Evolutionary conservation across 192 early-diverging fungal genomes (phyloP).

Genomic region (Fimicolochytrium jonesii): DNA sequence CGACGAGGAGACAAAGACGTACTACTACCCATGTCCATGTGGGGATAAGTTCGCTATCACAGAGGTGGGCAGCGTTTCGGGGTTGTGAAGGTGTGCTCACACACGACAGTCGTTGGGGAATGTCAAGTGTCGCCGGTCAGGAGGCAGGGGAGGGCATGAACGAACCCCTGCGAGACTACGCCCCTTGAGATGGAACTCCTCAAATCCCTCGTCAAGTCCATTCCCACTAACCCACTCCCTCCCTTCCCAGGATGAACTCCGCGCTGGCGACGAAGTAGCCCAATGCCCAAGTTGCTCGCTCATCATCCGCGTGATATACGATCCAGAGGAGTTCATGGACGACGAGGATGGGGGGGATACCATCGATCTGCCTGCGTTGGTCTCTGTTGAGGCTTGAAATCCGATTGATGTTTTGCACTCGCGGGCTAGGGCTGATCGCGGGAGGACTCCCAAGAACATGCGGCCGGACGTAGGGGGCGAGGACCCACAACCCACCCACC

Average conservation of each 20-base stretch:
- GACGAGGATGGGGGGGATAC: slow-evolving; percentile 16
- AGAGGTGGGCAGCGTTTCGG: slow-evolving; percentile 39
- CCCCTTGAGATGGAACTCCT: too few relatives aligned
- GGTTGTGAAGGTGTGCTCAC: too few relatives aligned
- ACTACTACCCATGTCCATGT: slow-evolving; percentile 94
- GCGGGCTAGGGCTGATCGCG: too few relatives aligned
- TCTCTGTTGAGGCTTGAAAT: too few relatives aligned
- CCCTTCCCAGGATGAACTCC: slow-evolving; percentile 57
- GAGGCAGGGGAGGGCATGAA: neutral
- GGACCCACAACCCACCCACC: too few relatives aligned
- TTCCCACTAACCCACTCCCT: neutral
- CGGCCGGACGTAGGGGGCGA: too few relatives aligned
- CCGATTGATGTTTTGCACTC: too few relatives aligned
- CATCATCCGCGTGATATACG: slow-evolving; percentile 85
- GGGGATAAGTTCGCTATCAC: slow-evolving; percentile 92
- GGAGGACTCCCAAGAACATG: too few relatives aligned
- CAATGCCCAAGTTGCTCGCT: slow-evolving; percentile 91
- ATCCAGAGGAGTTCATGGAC: slow-evolving; percentile 49
- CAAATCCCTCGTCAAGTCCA: too few relatives aligned
- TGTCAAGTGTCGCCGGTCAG: neutral
- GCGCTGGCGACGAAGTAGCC: slow-evolving; percentile 82
- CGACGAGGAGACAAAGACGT: slow-evolving; percentile 75
- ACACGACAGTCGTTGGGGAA: too few relatives aligned
- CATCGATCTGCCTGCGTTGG: slow-evolving; percentile 9
- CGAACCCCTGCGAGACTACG: too few relatives aligned